These are phyloP conservation scores for Entophlyctis luteolus DNA, from an alignment of 192 early-diverging fungal genomes.

Conservation along the genomic window DNA sequence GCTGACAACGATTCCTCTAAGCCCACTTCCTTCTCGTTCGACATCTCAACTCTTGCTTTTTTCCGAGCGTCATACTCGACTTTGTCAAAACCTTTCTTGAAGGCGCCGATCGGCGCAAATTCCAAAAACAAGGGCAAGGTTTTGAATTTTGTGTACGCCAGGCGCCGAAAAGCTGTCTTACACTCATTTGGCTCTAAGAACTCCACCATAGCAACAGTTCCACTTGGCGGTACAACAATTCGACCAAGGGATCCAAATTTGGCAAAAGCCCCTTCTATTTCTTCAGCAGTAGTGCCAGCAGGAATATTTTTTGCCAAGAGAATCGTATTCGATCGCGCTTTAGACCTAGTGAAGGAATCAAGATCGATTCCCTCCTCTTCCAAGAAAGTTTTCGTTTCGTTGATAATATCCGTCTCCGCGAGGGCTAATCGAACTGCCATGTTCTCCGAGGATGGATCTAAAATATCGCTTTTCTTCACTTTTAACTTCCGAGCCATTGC, in stretches of 20 bases:
- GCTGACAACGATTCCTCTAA: slow-evolving; percentile 23
- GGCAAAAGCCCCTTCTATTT: slow-evolving; percentile 76
- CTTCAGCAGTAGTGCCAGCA: slow-evolving; percentile 73
- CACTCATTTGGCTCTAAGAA: slow-evolving; percentile 87
- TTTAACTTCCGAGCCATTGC: slow-evolving; percentile 91
- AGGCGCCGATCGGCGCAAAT: slow-evolving; percentile 82
- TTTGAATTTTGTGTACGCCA: slow-evolving; percentile 91
- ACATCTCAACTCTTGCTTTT: no score
- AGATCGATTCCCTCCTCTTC: slow-evolving; percentile 80
- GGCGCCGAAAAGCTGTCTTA: slow-evolving; percentile 75
- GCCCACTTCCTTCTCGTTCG: slow-evolving; percentile 34
- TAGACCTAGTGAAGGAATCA: slow-evolving; percentile 61
- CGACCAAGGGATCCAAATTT: slow-evolving; percentile 86
- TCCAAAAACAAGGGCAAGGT: slow-evolving; percentile 89
- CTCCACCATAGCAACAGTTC: slow-evolving; percentile 92
- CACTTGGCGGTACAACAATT: slow-evolving; percentile 83
- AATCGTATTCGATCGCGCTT: slow-evolving; percentile 78
- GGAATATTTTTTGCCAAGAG: slow-evolving; percentile 97
- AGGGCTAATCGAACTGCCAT: slow-evolving; percentile 91
- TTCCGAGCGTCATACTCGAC: slow-evolving; percentile 33
- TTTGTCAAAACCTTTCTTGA: slow-evolving; percentile 58
- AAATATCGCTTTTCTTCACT: slow-evolving; percentile 86
- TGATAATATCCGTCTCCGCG: slow-evolving; percentile 95
- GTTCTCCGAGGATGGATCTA: slow-evolving; percentile 81
- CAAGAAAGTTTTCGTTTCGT: slow-evolving; percentile 90